Conservation (phyloP, 345 rosid species). For the Geranium brycei region DNA sequence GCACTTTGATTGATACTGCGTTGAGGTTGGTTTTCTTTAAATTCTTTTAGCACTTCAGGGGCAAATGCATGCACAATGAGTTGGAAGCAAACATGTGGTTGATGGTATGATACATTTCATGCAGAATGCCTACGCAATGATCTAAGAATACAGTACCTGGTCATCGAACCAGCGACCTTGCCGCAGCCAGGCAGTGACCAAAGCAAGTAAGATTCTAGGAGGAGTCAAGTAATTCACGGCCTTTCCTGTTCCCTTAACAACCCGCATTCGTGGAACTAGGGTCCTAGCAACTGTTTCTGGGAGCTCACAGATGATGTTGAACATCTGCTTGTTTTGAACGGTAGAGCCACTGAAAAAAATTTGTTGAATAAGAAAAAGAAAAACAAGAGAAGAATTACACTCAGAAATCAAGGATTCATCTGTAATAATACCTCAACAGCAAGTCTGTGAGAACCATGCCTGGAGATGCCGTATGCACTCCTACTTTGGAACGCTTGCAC, state of each 20-base stretch:
- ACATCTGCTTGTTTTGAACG: slow-evolving; percentile 66
- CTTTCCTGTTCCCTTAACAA: slow-evolving; percentile 72
- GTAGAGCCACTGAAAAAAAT: slow-evolving; percentile 59
- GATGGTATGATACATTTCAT: too few relatives aligned
- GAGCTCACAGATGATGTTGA: slow-evolving; percentile 83
- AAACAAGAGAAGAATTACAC: neutral
- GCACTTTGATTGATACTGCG: too few relatives aligned
- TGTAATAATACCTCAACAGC: slow-evolving; percentile 58
- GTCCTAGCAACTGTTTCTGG: slow-evolving; percentile 96
- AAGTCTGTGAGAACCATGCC: slow-evolving; percentile 96
- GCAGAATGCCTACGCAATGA: too few relatives aligned
- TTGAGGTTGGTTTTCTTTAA: too few relatives aligned
- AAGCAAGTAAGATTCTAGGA: slow-evolving; percentile 82
- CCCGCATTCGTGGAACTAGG: slow-evolving; percentile 78
- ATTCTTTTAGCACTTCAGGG: too few relatives aligned
- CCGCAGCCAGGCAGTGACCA: slow-evolving; percentile 83
- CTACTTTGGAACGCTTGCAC: slow-evolving; percentile 68
- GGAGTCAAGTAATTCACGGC: slow-evolving; percentile 75
- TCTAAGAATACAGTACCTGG: slow-evolving; percentile 32
- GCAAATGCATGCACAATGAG: too few relatives aligned
- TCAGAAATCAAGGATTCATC: neutral
- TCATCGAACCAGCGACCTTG: slow-evolving; percentile 94
- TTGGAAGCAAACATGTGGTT: too few relatives aligned
- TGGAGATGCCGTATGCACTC: slow-evolving; percentile 88
- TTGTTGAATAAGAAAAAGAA: neutral